Base-by-base conservation (phyloP, 148 eudicot genomes). In the Chenopodium suecicum region DNA sequence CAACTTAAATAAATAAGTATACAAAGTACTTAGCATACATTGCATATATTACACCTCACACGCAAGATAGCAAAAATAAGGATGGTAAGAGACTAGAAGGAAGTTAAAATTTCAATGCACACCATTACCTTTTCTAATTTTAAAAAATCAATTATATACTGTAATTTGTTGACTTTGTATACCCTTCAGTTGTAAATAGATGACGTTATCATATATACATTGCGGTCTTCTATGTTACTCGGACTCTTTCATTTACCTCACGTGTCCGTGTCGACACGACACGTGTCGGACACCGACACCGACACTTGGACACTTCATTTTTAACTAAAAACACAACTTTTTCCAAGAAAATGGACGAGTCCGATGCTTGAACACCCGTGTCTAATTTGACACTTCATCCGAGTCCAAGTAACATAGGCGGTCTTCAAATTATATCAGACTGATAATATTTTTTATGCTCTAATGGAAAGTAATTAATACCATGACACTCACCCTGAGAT, bases 21-120 rank as follows among this genome's bases (percentile, higher is more conserved):
- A 11, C 41, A 34, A 34, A 4, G 41, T 34, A 34, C 0, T 34
- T 34, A 34, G 41, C 41, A 2, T 17, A 25, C 2, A 29, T 34
- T 34, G 41, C 41, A 34, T 34, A 34, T 27, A 34, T 34, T 78
- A 78, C n/a, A 54, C 73, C 54, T 10, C 29, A 66, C 5, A 52
- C 75, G 67, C 31, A 79, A 34, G 74, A 48, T 70, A 79, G 75
- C 75, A 79, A 79, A 79, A 52, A 48, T 32, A 79, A 10, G 58
- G 81, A 79, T 29, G 81, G 77, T 60, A 72, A 46, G 71, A 44
- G 70, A 76, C 29, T 60, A 32, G 47, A 20, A 64, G 37, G 37
- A 47, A 19, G 22, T 50, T 48, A 27, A 20, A 34, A 0, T 34
- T 34, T 34, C 13, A 32, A 76, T 7, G 22, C 16, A 2, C 65